Conservation (phyloP, 345 rosid genomes). For the Abelmoschus esculentus region DNA sequence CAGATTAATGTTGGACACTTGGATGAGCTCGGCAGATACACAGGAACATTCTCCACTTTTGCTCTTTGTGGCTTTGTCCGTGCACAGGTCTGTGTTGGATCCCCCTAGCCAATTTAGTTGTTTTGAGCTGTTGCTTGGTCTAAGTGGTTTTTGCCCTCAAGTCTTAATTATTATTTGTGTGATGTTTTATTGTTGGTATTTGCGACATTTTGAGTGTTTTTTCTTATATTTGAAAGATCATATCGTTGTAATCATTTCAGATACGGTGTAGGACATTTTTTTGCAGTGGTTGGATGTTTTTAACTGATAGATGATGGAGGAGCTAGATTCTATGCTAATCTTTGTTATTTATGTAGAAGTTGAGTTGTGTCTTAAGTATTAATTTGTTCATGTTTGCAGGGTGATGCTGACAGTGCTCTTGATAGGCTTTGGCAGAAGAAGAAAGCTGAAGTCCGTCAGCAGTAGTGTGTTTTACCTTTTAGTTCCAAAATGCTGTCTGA, state of each 20-base stretch:
- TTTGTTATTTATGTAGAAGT: not conserved
- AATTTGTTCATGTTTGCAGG: slow-evolving; percentile 24
- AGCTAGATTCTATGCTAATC: not conserved
- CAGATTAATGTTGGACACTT: slow-evolving; percentile 63
- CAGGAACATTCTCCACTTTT: slow-evolving; percentile 40
- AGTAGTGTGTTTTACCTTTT: not conserved
- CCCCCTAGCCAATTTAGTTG: not conserved
- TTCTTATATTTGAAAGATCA: not conserved
- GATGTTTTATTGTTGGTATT: not conserved
- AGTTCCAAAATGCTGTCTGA: not conserved
- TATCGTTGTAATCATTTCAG: not conserved
- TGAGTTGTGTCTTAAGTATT: not conserved
- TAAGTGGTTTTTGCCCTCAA: slow-evolving; percentile 38
- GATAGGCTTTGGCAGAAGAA: slow-evolving; percentile 74
- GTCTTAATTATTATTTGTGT: not conserved
- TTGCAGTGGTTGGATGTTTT: not conserved
- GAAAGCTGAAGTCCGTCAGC: slow-evolving; percentile 31
- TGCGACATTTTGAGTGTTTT: no score
- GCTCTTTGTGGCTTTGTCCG: slow-evolving; percentile 65
- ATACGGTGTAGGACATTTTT: not conserved
- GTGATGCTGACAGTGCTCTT: slow-evolving; percentile 62
- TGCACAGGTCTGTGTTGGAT: slow-evolving; percentile 43
- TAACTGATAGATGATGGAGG: not conserved
- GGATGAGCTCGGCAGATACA: slow-evolving; percentile 50
- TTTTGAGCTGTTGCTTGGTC: not conserved